Conservation (phyloP, 2,329 filamentous ascomycete species). For the Pestalotiopsis sp. region DNA sequence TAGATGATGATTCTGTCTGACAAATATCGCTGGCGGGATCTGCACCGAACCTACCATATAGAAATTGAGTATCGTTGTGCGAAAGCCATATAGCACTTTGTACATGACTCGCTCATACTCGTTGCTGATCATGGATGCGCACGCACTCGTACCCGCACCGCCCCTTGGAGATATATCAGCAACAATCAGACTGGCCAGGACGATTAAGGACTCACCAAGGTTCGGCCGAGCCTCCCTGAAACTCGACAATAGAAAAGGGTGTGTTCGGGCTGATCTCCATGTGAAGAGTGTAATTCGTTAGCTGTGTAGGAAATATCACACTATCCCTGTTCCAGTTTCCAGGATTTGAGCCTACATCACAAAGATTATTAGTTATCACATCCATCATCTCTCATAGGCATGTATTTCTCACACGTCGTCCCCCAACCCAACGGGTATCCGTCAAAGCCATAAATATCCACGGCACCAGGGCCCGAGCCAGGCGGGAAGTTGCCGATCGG, state of each 20-base stretch:
- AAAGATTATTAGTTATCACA: background rate
- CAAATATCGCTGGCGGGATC: background rate
- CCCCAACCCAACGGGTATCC: conserved; percentile 43
- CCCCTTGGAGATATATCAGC: conserved; percentile 47
- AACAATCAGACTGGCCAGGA: background rate
- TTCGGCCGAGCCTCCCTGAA: conserved; percentile 73
- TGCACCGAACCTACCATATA: conserved; percentile 29
- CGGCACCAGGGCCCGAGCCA: conserved; percentile 63
- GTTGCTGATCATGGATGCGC: conserved; percentile 64
- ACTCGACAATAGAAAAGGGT: conserved; percentile 49
- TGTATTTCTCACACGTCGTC: conserved; percentile 31
- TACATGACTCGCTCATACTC: conserved; percentile 80
- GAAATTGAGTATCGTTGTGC: conserved; percentile 68
- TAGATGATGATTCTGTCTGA: background rate
- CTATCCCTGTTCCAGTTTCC: conserved; percentile 61
- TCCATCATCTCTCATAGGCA: background rate
- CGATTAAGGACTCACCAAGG: conserved; percentile 43
- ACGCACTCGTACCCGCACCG: conserved; percentile 67
- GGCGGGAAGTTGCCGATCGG: conserved; percentile 64
- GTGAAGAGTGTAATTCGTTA: conserved; percentile 39
- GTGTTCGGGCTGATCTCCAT: conserved; percentile 63
- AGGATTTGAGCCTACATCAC: conserved; percentile 27
- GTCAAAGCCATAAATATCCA: conserved; percentile 46
- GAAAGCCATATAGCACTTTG: conserved; percentile 71
- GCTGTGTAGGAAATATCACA: conserved; percentile 49